Percentiles rank a stretch among this genome's conserved stretches.
Conservation (phyloP, 1,284 basidiomycete genomes). For the Cryptococcus hybrid region DNA sequence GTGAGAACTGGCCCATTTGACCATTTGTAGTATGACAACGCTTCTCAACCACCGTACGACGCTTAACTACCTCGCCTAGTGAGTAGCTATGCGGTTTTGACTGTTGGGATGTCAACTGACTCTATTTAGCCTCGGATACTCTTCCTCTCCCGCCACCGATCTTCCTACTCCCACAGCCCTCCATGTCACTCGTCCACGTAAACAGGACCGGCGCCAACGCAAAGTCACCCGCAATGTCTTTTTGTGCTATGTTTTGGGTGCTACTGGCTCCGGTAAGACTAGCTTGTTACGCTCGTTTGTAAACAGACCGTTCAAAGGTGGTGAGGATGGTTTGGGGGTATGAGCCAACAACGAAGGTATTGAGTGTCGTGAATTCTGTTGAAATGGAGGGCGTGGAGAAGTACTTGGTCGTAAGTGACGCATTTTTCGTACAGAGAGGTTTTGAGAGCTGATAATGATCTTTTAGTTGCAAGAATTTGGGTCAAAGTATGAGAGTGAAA, state of each 20-base stretch:
- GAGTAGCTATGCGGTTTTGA: conserved; percentile 25
- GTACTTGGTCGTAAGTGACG: conserved; percentile 78
- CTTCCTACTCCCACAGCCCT: conserved; percentile 67
- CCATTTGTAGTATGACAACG: conserved; percentile 79
- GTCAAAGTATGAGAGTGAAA: conserved; percentile 89
- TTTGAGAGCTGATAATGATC: neutral
- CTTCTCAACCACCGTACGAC: conserved; percentile 88
- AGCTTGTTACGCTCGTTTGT: conserved; percentile 80
- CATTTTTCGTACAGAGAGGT: neutral
- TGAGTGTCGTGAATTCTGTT: conserved; percentile 91
- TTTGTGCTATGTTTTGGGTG: conserved; percentile 88
- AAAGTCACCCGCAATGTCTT: conserved; percentile 87
- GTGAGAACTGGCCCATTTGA: neutral
- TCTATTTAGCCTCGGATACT: conserved; percentile 43
- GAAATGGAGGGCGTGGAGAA: conserved; percentile 94
- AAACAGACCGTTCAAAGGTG: conserved; percentile 64
- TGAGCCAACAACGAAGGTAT: conserved; percentile 83
- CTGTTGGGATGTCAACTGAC: neutral
- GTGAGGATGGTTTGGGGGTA: conserved; percentile 54
- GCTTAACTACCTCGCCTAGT: conserved; percentile 91
- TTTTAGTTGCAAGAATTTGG: conserved; percentile 92
- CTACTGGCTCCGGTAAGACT: conserved; percentile 94
- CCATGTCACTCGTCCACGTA: conserved; percentile 74
- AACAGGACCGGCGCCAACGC: conserved; percentile 80
- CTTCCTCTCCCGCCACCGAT: conserved; percentile 49